phyloP scores from a whole-genome alignment of 2,329 filamentous ascomycete species.

The Exophiala phaeomuriformis region DNA sequence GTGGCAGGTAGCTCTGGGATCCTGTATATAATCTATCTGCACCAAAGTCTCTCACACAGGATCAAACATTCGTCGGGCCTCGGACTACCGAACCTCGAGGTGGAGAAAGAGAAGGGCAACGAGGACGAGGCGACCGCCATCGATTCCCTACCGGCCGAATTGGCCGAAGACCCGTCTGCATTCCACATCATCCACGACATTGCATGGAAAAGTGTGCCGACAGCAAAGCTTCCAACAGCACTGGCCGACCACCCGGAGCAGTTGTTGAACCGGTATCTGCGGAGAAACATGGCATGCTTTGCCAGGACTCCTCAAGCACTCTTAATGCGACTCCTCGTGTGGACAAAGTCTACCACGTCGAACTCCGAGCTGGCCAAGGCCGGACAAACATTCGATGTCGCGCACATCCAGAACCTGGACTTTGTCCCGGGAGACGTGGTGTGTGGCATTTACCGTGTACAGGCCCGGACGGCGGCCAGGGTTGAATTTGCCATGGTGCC shows the following conservation, averaged over 20 bases:
- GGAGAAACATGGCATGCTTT: constrained; percentile 33
- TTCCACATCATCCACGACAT: background rate
- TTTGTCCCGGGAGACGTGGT: constrained; percentile 31
- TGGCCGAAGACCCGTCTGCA: background rate
- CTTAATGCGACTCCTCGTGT: constrained; percentile 24
- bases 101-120: background rate
- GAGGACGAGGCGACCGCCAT: background rate
- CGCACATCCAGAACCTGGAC: constrained; percentile 28
- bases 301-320: constrained; percentile 32
- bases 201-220: background rate
- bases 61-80: background rate
- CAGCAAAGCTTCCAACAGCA: background rate
- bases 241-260: background rate
- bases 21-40: constrained; percentile 1
- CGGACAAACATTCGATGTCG: constrained; percentile 27
- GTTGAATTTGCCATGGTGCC: no score
- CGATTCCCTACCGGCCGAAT: background rate
- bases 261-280: constrained; percentile 24
- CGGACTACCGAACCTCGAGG: no score
- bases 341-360: no score
- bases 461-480: no score
- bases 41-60: background rate
- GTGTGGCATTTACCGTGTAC: constrained; percentile 29
- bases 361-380: constrained; percentile 13
- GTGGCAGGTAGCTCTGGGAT: background rate